These are phyloP conservation scores for Ophidiomyces ophidiicola DNA, from an alignment of 2,329 filamentous ascomycete species.

Conservation along the genomic window DNA sequence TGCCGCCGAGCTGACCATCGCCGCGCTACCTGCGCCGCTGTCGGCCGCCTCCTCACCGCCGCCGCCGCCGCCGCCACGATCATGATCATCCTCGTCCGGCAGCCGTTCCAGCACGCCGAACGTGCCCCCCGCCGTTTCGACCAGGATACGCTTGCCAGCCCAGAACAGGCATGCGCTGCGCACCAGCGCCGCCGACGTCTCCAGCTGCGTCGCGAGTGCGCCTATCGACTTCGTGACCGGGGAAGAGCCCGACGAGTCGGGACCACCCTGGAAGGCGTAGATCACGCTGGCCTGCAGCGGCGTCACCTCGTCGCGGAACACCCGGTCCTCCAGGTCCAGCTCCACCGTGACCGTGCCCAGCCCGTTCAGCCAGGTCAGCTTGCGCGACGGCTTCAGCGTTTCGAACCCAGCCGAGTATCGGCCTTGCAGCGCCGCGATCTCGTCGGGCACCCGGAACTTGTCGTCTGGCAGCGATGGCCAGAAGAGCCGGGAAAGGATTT, in stretches of 20 bases:
- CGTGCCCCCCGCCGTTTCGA: slow-evolving; percentile 36
- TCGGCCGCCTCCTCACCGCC: no score
- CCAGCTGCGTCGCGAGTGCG: slow-evolving; percentile 38
- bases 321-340: slow-evolving; percentile 70
- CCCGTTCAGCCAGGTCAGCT: slow-evolving; percentile 76
- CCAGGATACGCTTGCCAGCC: slow-evolving; percentile 46
- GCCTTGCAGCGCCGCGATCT: slow-evolving; percentile 47
- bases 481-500: slow-evolving; percentile 83
- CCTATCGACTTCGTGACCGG: slow-evolving; percentile 29
- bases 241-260: slow-evolving; percentile 15
- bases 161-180: slow-evolving; percentile 50
- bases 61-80: slow-evolving; percentile 15
- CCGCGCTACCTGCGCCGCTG: slow-evolving; percentile 16
- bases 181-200: slow-evolving; percentile 47
- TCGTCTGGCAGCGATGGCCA: slow-evolving; percentile 68
- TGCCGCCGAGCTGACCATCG: no score
- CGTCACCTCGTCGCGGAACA: slow-evolving; percentile 55
- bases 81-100: slow-evolving; percentile 23
- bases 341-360: slow-evolving; percentile 70
- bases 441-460: slow-evolving; percentile 35
- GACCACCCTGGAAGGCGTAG: slow-evolving; percentile 58
- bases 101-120: slow-evolving; percentile 48
- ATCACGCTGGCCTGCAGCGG: slow-evolving; percentile 84
- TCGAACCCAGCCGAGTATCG: slow-evolving; percentile 67
- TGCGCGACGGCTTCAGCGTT: slow-evolving; percentile 66